phyloP scores from a whole-genome alignment of 352 stramenopile genomes.

The Globisporangium parvum region DNA sequence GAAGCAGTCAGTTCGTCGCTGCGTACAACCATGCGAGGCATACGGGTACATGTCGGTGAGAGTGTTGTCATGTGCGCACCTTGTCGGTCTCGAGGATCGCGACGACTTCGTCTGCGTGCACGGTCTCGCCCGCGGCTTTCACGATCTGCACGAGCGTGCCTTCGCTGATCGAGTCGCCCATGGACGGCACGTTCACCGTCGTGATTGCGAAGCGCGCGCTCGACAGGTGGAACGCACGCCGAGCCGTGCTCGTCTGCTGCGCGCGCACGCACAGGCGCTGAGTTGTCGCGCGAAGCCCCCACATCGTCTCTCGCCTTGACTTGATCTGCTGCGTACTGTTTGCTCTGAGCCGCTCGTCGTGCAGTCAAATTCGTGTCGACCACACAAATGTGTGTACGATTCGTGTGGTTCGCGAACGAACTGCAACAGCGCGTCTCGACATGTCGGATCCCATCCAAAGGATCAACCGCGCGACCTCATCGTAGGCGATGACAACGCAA shows the following conservation, averaged over 20 bases:
- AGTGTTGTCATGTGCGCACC: slow-evolving; percentile 40
- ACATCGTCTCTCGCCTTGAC: slow-evolving; percentile 5
- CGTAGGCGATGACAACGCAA: no score
- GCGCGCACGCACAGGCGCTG: slow-evolving; percentile 6
- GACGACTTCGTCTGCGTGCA: slow-evolving; percentile 95
- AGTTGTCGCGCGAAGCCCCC: slow-evolving; percentile 14
- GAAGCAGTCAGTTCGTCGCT: background rate
- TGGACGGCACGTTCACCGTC: slow-evolving; percentile 83
- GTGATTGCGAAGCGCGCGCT: slow-evolving; percentile 36
- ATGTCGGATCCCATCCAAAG: no score
- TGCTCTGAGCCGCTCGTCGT: no score
- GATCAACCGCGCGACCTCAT: no score
- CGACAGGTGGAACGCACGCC: slow-evolving; percentile 45
- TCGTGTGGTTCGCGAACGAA: no score
- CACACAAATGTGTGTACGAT: no score
- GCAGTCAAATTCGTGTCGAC: no score
- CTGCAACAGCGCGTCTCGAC: no score
- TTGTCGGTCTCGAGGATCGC: slow-evolving; percentile 99
- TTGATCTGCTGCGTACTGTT: no score
- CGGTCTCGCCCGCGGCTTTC: slow-evolving; percentile 89
- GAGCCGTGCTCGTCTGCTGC: slow-evolving; percentile 2
- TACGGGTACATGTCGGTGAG: no score
- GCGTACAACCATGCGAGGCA: no score
- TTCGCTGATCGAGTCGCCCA: slow-evolving; percentile 97
- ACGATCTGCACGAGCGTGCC: slow-evolving; percentile 96